A percentile compares a stretch with the other conserved stretches of the same genome.
phyloP scores from a whole-genome alignment of 345 rosid genomes.

The Salix koriyanagi region DNA sequence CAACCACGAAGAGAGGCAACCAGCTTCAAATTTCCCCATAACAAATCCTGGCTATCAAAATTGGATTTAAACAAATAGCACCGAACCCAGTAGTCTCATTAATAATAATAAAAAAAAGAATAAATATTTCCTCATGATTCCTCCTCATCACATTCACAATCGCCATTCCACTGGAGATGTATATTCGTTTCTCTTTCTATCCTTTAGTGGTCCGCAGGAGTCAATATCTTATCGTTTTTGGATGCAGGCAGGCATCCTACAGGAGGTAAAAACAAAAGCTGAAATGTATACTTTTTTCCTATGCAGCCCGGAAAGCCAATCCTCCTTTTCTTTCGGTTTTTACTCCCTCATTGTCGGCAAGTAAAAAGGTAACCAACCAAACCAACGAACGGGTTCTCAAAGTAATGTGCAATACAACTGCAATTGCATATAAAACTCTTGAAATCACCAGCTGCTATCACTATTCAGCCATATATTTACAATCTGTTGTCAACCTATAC shows the following conservation, averaged over 20 bases:
- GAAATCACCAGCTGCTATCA: slow-evolving; percentile 19
- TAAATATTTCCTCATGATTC: neutral
- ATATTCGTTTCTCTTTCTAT: neutral
- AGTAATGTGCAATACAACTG: slow-evolving; percentile 15
- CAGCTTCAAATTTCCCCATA: neutral
- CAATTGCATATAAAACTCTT: slow-evolving; percentile 29
- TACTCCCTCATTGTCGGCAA: too few relatives aligned
- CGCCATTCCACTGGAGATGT: neutral
- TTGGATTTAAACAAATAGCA: neutral
- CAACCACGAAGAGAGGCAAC: neutral
- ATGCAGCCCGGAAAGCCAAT: neutral
- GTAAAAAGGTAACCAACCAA: neutral
- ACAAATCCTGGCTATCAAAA: neutral
- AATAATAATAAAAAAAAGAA: neutral
- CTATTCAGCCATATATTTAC: slow-evolving; percentile 22
- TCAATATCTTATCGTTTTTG: neutral
- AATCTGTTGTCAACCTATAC: slow-evolving; percentile 57
- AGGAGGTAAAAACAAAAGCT: neutral
- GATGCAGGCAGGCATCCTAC: neutral
- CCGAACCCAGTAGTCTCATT: neutral
- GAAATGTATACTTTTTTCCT: neutral
- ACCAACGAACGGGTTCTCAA: neutral
- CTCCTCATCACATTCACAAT: neutral
- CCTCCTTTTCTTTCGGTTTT: neutral
- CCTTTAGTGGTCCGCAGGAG: slow-evolving; percentile 1